phyloP scores from a whole-genome alignment of 345 rosid species.

The Populus pruinosa region DNA sequence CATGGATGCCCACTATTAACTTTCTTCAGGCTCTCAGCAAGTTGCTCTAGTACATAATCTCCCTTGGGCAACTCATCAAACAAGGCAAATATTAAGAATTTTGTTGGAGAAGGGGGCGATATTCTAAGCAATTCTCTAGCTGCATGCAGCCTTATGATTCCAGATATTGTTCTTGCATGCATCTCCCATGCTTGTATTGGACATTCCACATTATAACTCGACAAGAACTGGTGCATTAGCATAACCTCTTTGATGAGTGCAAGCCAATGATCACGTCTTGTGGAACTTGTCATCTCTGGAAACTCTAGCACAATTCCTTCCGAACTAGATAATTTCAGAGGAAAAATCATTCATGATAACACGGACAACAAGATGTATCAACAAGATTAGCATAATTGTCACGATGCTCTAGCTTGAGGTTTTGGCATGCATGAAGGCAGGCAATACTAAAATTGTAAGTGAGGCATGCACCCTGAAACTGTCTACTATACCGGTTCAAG shows the following conservation, averaged over 20 bases:
- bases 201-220: constrained; percentile 40
- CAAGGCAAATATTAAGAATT: constrained; percentile 74
- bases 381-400: background rate
- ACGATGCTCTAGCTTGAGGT: background rate
- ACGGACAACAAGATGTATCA: background rate
- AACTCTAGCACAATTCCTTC: constrained; percentile 84
- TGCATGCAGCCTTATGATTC: constrained; percentile 82
- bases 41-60: constrained; percentile 70
- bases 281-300: constrained; percentile 92
- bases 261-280: constrained; percentile 92
- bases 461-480: too few relatives aligned
- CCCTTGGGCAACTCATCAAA: constrained; percentile 86
- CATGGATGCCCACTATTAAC: constrained; percentile 40
- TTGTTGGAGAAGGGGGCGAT: constrained; percentile 68
- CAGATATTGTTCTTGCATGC: constrained; percentile 74
- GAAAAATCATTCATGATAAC: constrained; percentile 4
- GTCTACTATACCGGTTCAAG: too few relatives aligned
- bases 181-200: constrained; percentile 69
- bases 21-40: constrained; percentile 62
- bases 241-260: constrained; percentile 63
- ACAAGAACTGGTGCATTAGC: constrained; percentile 69
- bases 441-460: too few relatives aligned
- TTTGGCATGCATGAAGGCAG: background rate
- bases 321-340: constrained; percentile 35
- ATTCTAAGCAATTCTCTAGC: constrained; percentile 86